These are phyloP conservation scores for Pythium utonaiense DNA, from an alignment of 352 stramenopile species.

Conservation along the genomic window DNA sequence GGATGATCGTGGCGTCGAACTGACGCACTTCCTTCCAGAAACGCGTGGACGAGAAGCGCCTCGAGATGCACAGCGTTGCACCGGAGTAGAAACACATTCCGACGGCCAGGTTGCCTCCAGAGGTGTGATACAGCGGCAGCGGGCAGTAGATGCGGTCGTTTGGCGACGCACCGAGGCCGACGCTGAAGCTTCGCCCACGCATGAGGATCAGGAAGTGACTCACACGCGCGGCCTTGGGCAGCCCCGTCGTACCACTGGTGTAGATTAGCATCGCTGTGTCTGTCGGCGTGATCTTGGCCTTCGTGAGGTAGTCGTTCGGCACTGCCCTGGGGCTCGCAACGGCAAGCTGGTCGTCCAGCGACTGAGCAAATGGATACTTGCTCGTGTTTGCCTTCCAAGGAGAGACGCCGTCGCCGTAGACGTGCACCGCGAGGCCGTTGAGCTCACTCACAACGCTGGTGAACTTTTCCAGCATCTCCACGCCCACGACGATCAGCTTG, in stretches of 20 bases:
- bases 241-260: slow-evolving; percentile 78
- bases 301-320: slow-evolving; percentile 22
- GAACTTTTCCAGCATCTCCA: slow-evolving; percentile 34
- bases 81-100: slow-evolving; percentile 79
- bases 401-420: slow-evolving; percentile 44
- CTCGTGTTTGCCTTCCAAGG: neutral
- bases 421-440: slow-evolving; percentile 32
- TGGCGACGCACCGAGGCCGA: slow-evolving; percentile 43
- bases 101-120: slow-evolving; percentile 72
- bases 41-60: slow-evolving; percentile 63
- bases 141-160: slow-evolving; percentile 76
- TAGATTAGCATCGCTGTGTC: slow-evolving; percentile 82
- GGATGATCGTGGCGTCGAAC: slow-evolving; percentile 72
- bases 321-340: slow-evolving; percentile 28
- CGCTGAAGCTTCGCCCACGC: slow-evolving; percentile 49
- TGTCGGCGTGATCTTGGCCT: slow-evolving; percentile 32
- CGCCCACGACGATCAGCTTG: slow-evolving; percentile 64
- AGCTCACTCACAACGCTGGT: slow-evolving; percentile 30
- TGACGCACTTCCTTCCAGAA: slow-evolving; percentile 77
- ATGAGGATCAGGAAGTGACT: slow-evolving; percentile 69
- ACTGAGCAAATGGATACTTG: slow-evolving; percentile 31
- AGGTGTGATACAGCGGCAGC: slow-evolving; percentile 84
- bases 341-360: slow-evolving; percentile 30
- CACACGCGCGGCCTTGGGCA: slow-evolving; percentile 77
- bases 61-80: slow-evolving; percentile 63